Evolutionary conservation across 129 eudicot genomes (phyloP).

Genomic region (Logfia minima): DNA sequence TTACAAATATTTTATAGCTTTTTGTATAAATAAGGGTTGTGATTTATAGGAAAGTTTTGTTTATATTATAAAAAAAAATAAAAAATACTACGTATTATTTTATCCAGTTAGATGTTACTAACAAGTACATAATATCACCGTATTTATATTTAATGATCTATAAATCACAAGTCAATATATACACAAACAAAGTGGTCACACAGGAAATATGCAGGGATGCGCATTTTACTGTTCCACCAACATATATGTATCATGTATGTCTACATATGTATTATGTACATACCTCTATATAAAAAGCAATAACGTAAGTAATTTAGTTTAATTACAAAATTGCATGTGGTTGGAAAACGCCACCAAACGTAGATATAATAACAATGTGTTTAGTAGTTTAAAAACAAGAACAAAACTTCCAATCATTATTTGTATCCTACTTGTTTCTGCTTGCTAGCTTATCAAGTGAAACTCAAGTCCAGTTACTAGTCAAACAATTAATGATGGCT

Average conservation of each 20-base stretch:
- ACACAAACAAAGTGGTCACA: neutral
- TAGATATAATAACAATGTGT: constrained; percentile 15
- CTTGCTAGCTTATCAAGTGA: neutral
- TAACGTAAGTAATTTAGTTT: constrained; percentile 17
- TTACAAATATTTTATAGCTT: no score
- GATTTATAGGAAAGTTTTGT: no score
- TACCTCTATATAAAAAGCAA: neutral
- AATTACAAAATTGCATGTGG: constrained; percentile 13
- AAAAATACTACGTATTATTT: no score
- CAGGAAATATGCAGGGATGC: neutral
- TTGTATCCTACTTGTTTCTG: constrained; percentile 20
- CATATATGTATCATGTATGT: no score
- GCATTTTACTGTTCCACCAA: no score
- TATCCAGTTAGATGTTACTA: no score
- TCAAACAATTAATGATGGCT: constrained; percentile 17
- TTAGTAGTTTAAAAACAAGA: constrained; percentile 28
- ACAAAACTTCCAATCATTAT: constrained; percentile 3
- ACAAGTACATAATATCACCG: no score
- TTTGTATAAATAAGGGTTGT: no score
- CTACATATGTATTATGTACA: neutral
- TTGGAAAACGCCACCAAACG: constrained; percentile 32
- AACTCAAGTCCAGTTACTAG: neutral
- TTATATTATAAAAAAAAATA: no score
- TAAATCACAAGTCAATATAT: no score
- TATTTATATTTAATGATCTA: no score